Conservation (phyloP, 768 basidiomycete species). For the Boletales sp. region DNA sequence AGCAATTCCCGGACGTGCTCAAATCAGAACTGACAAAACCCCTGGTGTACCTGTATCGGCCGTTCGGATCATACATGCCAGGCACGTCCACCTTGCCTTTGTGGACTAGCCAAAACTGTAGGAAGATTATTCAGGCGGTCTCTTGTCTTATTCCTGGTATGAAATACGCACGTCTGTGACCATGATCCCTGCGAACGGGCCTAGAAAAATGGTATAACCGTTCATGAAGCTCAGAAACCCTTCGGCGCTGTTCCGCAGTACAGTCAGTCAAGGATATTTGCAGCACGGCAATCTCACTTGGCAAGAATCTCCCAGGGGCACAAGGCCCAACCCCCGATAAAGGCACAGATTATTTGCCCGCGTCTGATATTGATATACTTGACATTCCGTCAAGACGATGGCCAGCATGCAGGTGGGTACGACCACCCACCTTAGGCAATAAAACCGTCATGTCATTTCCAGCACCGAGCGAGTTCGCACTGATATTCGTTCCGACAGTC, state of each 20-base stretch:
- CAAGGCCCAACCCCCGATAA: conserved; percentile 68
- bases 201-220: conserved; percentile 83
- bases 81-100: conserved; percentile 72
- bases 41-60: conserved; percentile 72
- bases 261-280: neutral
- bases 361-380: conserved; percentile 31
- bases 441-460: conserved; percentile 85
- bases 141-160: neutral
- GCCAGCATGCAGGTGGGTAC: neutral
- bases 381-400: conserved; percentile 1
- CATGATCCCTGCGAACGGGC: conserved; percentile 80
- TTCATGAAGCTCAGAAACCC: conserved; percentile 78
- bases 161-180: conserved; percentile 46
- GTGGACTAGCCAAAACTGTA: conserved; percentile 77
- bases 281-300: conserved; percentile 21
- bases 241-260: conserved; percentile 38
- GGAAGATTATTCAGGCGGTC: neutral
- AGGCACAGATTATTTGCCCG: conserved; percentile 26
- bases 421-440: conserved; percentile 43
- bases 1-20: no score
- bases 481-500: conserved; percentile 70
- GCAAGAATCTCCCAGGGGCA: conserved; percentile 83
- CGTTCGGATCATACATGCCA: conserved; percentile 76
- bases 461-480: conserved; percentile 71
- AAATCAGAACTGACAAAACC: conserved; percentile 56